phyloP scores from a whole-genome alignment of 1,139 yeast species.

The Casaregolazyma suthepensis region DNA sequence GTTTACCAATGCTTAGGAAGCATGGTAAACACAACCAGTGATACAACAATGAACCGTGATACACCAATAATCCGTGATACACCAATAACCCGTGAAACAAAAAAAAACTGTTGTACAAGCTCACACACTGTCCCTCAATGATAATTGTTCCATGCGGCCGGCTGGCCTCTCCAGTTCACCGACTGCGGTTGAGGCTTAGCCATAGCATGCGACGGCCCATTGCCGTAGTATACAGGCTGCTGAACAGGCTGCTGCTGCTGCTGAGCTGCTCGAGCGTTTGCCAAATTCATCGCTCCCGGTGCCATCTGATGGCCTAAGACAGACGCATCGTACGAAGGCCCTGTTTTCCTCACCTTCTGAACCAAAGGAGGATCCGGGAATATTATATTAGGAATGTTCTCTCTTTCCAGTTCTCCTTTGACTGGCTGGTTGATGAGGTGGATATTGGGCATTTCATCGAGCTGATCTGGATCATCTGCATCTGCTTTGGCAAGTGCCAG shows the following conservation, averaged over 20 bases:
- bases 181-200: neutral
- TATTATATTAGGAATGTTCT: conserved; percentile 16
- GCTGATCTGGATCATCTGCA: conserved; percentile 9
- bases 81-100: no score
- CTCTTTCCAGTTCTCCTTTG: conserved; percentile 25
- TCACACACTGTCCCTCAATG: conserved; percentile 4
- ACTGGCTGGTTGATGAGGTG: conserved; percentile 15
- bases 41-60: no score
- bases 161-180: conserved; percentile 20
- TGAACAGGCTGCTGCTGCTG: conserved; percentile 7
- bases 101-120: no score
- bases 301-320: neutral
- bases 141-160: conserved; percentile 23
- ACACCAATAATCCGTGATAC: no score
- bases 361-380: conserved; percentile 23
- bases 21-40: no score
- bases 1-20: no score
- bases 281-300: conserved; percentile 2
- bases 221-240: conserved; percentile 1
- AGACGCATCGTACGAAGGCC: neutral
- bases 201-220: neutral
- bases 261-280: conserved; percentile 1
- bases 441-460: conserved; percentile 12
- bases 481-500: conserved; percentile 11
- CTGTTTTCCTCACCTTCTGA: conserved; percentile 8